These are phyloP conservation scores for Symmetrospora coprosmae DNA, from an alignment of 768 basidiomycete species.

Conservation along the genomic window DNA sequence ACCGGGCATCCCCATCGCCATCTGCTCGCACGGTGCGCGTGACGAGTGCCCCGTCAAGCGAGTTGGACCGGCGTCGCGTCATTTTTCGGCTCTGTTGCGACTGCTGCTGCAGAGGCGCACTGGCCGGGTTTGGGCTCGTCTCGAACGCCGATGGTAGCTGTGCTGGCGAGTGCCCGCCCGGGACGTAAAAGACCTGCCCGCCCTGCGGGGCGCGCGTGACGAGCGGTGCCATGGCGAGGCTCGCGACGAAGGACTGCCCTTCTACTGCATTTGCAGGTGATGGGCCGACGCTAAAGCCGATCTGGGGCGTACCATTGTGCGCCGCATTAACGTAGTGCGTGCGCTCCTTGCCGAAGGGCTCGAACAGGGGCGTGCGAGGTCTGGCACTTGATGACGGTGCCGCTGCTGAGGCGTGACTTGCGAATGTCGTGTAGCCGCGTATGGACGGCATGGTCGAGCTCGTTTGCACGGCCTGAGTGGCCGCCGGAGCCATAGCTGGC, in stretches of 20 bases:
- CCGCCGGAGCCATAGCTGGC: too few species aligned
- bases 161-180: not conserved
- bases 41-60: too few species aligned
- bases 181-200: not conserved
- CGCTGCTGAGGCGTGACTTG: not conserved
- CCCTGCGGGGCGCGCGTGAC: not conserved
- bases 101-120: too few species aligned
- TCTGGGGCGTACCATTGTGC: not conserved
- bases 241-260: constrained; percentile 13
- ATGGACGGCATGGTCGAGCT: constrained; percentile 3
- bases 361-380: constrained; percentile 9
- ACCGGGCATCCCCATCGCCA: too few species aligned
- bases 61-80: too few species aligned
- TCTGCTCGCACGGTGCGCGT: too few species aligned
- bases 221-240: constrained; percentile 1
- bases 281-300: not conserved
- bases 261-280: not conserved
- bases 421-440: constrained; percentile 2
- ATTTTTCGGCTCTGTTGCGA: too few species aligned
- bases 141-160: too few species aligned
- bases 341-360: not conserved
- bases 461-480: too few species aligned
- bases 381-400: not conserved
- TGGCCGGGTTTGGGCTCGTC: too few species aligned
- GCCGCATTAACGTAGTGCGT: not conserved